phyloP scores from a whole-genome alignment of 257 asterid species.

The Ophiorrhiza pumila region DNA sequence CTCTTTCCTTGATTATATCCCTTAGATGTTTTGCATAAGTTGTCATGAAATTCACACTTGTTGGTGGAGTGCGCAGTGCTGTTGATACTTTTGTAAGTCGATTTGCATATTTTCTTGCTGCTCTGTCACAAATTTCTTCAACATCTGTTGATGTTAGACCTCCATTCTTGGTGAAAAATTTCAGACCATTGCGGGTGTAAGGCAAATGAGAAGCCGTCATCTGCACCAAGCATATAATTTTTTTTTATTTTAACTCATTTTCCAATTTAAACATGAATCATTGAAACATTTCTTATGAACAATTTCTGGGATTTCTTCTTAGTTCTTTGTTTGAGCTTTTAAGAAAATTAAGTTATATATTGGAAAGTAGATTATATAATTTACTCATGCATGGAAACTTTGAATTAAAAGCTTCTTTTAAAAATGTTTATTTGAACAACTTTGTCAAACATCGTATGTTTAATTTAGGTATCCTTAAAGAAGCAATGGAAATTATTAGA shows the following conservation, averaged over 20 bases:
- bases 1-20: conserved; percentile 62
- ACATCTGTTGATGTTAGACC: conserved; percentile 78
- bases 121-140: conserved; percentile 73
- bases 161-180: conserved; percentile 77
- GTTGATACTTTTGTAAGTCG: conserved; percentile 65
- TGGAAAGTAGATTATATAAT: not conserved
- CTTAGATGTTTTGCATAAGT: conserved; percentile 64
- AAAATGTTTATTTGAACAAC: too few relatives aligned
- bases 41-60: conserved; percentile 71
- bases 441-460: too few relatives aligned
- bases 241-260: not conserved
- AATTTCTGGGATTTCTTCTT: too few relatives aligned
- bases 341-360: not conserved
- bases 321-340: too few relatives aligned
- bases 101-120: conserved; percentile 70
- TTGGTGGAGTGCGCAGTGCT: conserved; percentile 33
- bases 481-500: too few relatives aligned
- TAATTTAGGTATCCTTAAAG: too few relatives aligned
- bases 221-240: conserved; percentile 33
- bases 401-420: too few relatives aligned
- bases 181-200: conserved; percentile 81
- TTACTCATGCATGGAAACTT: too few relatives aligned
- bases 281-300: too few relatives aligned
- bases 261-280: not conserved
- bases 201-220: conserved; percentile 99